Evolutionary conservation across 2,329 filamentous ascomycete species (phyloP).

Genomic region (Microthyrium microscopicum): DNA sequence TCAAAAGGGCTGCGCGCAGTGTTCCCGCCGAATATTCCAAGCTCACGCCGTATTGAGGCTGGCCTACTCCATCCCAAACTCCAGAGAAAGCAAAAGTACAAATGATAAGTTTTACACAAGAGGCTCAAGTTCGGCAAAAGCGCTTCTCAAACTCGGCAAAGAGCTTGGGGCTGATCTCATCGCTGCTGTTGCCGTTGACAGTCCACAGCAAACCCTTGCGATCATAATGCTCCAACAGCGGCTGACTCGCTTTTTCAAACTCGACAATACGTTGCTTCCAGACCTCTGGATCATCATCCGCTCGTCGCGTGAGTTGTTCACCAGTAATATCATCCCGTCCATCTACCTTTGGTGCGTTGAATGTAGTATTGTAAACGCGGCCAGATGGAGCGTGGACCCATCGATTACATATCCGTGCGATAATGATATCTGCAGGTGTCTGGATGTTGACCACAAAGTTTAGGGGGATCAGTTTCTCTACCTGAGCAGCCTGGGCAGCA

Average conservation of each 20-base stretch:
- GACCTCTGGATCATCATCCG: conserved; percentile 74
- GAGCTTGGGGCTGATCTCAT: conserved; percentile 89
- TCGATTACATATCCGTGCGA: conserved; percentile 76
- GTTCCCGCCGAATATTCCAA: too few species aligned
- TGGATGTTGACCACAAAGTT: conserved; percentile 80
- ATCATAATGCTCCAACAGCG: conserved; percentile 78
- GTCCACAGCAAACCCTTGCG: conserved; percentile 70
- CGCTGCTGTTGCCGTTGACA: conserved; percentile 74
- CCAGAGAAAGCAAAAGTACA: too few species aligned
- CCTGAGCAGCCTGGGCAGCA: conserved; percentile 55
- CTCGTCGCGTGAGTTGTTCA: conserved; percentile 63
- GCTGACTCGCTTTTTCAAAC: conserved; percentile 75
- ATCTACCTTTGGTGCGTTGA: conserved; percentile 66
- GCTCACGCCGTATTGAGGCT: too few species aligned
- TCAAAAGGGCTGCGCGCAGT: too few species aligned
- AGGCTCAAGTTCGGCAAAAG: too few species aligned
- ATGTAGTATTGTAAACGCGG: conserved; percentile 86
- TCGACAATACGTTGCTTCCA: conserved; percentile 67
- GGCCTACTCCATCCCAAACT: too few species aligned
- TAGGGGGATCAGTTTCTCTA: conserved; percentile 76
- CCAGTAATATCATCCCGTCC: conserved; percentile 85
- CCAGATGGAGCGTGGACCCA: conserved; percentile 91
- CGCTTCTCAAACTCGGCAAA: conserved; percentile 65
- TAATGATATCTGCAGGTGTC: conserved; percentile 72
- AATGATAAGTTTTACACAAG: too few species aligned